phyloP scores from a whole-genome alignment of 1,284 basidiomycete genomes.

The Fistulinella staudtii region DNA sequence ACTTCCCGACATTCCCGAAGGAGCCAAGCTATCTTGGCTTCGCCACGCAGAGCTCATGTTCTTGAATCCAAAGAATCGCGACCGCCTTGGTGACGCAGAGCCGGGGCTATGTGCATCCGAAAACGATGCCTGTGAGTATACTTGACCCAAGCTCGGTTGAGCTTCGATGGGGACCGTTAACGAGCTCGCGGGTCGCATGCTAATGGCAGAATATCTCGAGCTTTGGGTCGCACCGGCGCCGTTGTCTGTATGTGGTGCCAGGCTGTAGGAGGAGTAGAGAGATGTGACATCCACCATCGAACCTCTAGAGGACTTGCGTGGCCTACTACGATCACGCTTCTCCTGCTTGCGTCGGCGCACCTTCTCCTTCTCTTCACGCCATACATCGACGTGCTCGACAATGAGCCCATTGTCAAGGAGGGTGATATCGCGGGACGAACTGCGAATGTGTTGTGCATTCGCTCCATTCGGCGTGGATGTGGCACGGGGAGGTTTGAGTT shows the following conservation, averaged over 20 bases:
- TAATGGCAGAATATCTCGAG: constrained; percentile 58
- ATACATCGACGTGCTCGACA: constrained; percentile 81
- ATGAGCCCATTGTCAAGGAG: constrained; percentile 83
- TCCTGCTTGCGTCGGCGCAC: constrained; percentile 68
- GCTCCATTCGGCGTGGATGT: constrained; percentile 36
- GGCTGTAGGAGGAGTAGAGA: constrained; percentile 61
- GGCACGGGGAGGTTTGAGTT: constrained; percentile 59
- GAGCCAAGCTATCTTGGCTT: constrained; percentile 74
- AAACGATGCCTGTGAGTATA: constrained; percentile 73
- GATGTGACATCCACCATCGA: constrained; percentile 67
- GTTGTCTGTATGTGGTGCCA: constrained; percentile 54
- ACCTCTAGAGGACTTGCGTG: constrained; percentile 66
- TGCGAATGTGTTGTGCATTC: constrained; percentile 39
- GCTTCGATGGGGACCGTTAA: constrained; percentile 57
- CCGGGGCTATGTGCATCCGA: constrained; percentile 72
- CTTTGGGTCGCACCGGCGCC: constrained; percentile 50
- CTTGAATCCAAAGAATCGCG: constrained; percentile 80
- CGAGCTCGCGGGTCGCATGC: constrained; percentile 61
- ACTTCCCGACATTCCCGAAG: constrained; percentile 75
- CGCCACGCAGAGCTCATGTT: constrained; percentile 72
- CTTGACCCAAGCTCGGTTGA: constrained; percentile 53
- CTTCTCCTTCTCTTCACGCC: constrained; percentile 67
- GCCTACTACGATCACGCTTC: constrained; percentile 49
- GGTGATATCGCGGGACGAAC: constrained; percentile 67
- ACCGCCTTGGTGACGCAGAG: constrained; percentile 62